phyloP scores from a whole-genome alignment of 805 yeast genomes.

The Yamadazyma paraphyllophila region DNA sequence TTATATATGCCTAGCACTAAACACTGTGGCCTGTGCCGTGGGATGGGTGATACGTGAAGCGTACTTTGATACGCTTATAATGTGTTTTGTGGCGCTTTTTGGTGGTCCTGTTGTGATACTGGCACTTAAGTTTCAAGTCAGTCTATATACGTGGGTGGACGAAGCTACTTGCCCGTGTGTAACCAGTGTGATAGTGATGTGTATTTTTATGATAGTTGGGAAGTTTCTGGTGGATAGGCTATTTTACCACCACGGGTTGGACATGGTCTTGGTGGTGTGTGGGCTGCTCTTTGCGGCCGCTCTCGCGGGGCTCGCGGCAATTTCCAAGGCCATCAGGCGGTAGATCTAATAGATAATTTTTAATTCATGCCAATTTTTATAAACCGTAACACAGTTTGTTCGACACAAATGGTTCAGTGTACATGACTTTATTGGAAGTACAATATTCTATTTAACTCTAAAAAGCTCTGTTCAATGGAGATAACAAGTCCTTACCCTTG shows the following conservation, averaged over 20 bases:
- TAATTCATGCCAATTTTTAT: too few relatives aligned
- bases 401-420: too few relatives aligned
- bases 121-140: constrained; percentile 1
- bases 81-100: not conserved
- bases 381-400: too few relatives aligned
- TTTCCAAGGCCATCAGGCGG: too few relatives aligned
- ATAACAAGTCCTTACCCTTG: constrained; percentile 67
- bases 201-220: not conserved
- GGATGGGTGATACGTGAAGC: too few relatives aligned
- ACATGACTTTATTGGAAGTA: too few relatives aligned
- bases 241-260: not conserved
- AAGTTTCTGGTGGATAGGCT: not conserved
- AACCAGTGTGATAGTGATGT: not conserved
- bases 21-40: not conserved
- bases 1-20: not conserved
- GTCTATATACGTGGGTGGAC: constrained; percentile 2
- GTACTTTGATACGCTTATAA: not conserved
- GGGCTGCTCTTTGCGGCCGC: not conserved
- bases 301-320: not conserved
- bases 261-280: not conserved
- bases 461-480: constrained; percentile 82
- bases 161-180: not conserved
- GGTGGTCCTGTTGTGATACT: not conserved
- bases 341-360: too few relatives aligned
- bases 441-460: constrained; percentile 23